These are phyloP conservation scores for Ciborinia camelliae DNA, from an alignment of 2,329 filamentous ascomycete genomes.

Conservation along the genomic window DNA sequence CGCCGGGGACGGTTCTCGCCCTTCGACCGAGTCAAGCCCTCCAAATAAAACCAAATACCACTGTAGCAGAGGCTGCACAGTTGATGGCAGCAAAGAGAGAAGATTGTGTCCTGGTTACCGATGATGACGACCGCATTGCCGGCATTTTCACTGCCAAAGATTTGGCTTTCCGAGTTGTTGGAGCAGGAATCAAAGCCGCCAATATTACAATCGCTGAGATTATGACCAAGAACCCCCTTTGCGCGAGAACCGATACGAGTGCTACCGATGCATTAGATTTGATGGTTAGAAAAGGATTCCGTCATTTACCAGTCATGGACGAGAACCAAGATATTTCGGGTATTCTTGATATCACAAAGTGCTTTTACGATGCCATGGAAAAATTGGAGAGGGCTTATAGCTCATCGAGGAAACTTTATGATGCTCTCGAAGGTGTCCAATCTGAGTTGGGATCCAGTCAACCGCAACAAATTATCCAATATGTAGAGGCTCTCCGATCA, in stretches of 20 bases:
- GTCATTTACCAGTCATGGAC: constrained; percentile 97
- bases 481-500: constrained; percentile 88
- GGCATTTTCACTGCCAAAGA: constrained; percentile 99
- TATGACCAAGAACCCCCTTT: constrained; percentile 99
- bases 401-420: constrained; percentile 96
- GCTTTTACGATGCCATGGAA: constrained; percentile 99
- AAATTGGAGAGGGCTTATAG: constrained; percentile 97
- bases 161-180: constrained; percentile 93
- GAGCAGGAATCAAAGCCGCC: constrained; percentile 81
- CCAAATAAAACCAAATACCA: constrained; percentile 94
- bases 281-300: constrained; percentile 98
- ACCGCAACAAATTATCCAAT: constrained; percentile 97
- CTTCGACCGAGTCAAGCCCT: constrained; percentile 93
- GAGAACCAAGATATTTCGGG: constrained; percentile 99
- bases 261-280: constrained; percentile 95
- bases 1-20: constrained; percentile 91
- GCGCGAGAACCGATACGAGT: constrained; percentile 94
- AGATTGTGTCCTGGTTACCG: constrained; percentile 95
- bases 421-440: constrained; percentile 95
- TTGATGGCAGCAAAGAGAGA: constrained; percentile 98
- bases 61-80: constrained; percentile 93
- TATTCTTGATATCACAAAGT: constrained; percentile 98
- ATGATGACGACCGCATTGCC: constrained; percentile 95
- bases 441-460: constrained; percentile 94
- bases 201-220: constrained; percentile 95